Evolutionary conservation across 2,329 filamentous ascomycete species (phyloP), one percentile per base, ranked within the genome.

Genomic region (Stemphylium beticola): DNA sequence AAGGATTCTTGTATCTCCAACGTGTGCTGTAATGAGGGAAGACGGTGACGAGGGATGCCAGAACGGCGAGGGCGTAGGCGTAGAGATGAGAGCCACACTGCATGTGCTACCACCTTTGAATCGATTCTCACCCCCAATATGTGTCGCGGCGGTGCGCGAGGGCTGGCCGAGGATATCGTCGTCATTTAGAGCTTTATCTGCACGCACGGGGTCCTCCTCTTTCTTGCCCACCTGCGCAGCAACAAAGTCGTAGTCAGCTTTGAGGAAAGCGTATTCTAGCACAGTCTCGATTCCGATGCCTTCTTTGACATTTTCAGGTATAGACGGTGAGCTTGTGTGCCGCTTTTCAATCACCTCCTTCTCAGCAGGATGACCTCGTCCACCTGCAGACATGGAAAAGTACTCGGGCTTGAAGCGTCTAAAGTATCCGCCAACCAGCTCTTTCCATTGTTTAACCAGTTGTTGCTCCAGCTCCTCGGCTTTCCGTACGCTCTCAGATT

Each of bases 41-140:
- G 90, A 92, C 3, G 91, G 89, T 0, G 92, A 89, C 4, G 87
- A 85, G 0, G 95, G 95, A 68, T 98, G 91, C 95, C 95, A 99
- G 76, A 96, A 99, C 0, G 95, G 95, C 0, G 89, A 89, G 0
- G 93, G 88, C 0, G 92, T 96, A 0, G 93, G 92, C 0, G 95
- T 98, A 0, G 92, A 96, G 51, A 99, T 92, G 69, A 99, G 83
- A 1, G 88, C 93, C 15, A 97, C 81, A 15, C 92, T 96, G 37
- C 91, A 93, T 1, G 95, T 99, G 48, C 92, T 96, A 53, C 95
- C 95, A 56, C 95, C 95, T 70, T 93, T 91, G 81, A 98, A 98
- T 55, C 92, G 89, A 24, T 82, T 86, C 2, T 82, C 77, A 8
- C 91, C 91, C 24, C 92, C 91, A 58, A 96, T 93, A 79, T 82